A percentile compares a stretch with the other conserved stretches of the same genome.
phyloP scores from a whole-genome alignment of 495 filamentous ascomycete genomes.

The Podospora anserina region DNA sequence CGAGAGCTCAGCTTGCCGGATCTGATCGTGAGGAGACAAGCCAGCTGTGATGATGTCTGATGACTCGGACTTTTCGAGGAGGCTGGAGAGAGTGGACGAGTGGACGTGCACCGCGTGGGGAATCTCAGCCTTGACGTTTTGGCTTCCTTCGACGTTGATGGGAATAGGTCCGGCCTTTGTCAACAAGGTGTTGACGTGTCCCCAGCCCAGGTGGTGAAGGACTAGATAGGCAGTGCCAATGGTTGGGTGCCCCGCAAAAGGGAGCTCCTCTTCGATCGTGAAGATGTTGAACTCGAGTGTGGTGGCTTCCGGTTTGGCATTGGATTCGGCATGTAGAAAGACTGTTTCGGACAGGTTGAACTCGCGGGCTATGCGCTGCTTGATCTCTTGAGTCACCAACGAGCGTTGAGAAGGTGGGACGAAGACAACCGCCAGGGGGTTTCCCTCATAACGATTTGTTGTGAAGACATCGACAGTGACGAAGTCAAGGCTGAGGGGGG shows the following conservation, averaged over 20 bases:
- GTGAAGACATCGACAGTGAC: conserved; percentile 71
- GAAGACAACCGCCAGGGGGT: conserved; percentile 63
- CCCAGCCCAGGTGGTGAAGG: conserved; percentile 34
- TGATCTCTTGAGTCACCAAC: conserved; percentile 48
- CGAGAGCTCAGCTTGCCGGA: conserved; percentile 35
- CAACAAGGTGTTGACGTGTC: conserved; percentile 41
- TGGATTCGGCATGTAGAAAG: conserved; percentile 76
- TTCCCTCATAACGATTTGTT: conserved; percentile 53
- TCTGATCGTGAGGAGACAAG: conserved; percentile 24
- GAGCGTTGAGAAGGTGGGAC: conserved; percentile 40
- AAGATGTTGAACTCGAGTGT: conserved; percentile 66
- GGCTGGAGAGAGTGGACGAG: conserved; percentile 27
- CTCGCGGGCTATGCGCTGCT: conserved; percentile 66
- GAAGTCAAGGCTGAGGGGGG: conserved; percentile 40
- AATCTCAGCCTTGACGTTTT: conserved; percentile 51
- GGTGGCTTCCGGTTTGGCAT: conserved; percentile 46
- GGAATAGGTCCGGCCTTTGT: conserved; percentile 61
- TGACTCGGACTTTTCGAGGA: conserved; percentile 5
- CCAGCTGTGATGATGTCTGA: conserved; percentile 12
- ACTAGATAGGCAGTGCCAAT: conserved; percentile 64
- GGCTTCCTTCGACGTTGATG: neutral
- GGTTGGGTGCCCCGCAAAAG: conserved; percentile 77
- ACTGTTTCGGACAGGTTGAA: conserved; percentile 87
- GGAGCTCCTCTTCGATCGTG: conserved; percentile 57
- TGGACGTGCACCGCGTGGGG: conserved; percentile 68